These are phyloP conservation scores for Neofusicoccum sp. DNA, from an alignment of 2,329 filamentous ascomycete genomes.

Conservation along the genomic window DNA sequence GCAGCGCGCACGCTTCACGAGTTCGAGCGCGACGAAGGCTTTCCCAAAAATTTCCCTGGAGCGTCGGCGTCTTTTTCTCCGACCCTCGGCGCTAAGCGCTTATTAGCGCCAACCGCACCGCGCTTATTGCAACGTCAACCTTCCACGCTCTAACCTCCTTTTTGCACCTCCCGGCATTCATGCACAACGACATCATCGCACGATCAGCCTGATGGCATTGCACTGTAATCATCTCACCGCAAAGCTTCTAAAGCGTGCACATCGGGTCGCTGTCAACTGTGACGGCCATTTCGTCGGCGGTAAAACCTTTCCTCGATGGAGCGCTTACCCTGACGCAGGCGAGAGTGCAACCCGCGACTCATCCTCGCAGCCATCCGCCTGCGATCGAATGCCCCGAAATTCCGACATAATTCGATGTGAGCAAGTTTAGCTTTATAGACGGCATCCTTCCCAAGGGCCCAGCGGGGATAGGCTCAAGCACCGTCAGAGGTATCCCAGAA, in stretches of 20 bases:
- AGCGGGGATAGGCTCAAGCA: neutral
- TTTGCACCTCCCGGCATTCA: neutral
- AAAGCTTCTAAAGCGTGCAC: neutral
- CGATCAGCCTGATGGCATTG: neutral
- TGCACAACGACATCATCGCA: constrained; percentile 11
- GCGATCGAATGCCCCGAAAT: neutral
- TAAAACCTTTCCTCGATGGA: neutral
- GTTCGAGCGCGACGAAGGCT: neutral
- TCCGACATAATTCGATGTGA: neutral
- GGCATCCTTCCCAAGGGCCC: neutral
- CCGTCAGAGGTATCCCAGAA: neutral
- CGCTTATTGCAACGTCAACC: constrained; percentile 12
- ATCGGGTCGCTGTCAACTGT: neutral
- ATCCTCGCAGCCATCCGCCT: constrained; percentile 1
- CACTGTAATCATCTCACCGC: neutral
- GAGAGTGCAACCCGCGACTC: constrained; percentile 1
- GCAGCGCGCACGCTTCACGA: constrained; percentile 10
- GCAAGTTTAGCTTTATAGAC: neutral
- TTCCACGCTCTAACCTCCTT: neutral
- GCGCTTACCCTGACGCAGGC: neutral
- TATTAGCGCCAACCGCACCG: constrained; percentile 2
- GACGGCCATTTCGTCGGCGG: constrained; percentile 7
- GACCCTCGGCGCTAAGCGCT: neutral
- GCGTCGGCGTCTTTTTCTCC: constrained; percentile 2
- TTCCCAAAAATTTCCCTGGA: constrained; percentile 18